Conservation (phyloP, 139 green algal species). For the Coccomyxa sp. region DNA sequence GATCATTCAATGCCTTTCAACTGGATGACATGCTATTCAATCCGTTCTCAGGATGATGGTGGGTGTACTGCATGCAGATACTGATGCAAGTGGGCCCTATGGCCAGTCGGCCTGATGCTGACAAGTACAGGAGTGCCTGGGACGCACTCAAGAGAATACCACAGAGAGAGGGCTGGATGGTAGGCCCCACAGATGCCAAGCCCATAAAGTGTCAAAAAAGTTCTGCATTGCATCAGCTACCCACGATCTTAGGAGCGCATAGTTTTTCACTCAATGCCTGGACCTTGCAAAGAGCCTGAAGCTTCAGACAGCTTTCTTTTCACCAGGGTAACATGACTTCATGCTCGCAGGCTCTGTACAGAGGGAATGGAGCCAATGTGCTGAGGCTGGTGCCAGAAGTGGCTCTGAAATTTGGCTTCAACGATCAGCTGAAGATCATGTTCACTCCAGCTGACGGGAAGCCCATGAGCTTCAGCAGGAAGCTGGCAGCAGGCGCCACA, state of each 20-base stretch:
- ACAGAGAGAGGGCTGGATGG: constrained; percentile 31
- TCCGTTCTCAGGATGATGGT: neutral
- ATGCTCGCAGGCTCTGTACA: constrained; percentile 34
- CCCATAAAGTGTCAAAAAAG: too few species aligned
- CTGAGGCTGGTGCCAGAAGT: constrained; percentile 50
- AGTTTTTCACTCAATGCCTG: too few species aligned
- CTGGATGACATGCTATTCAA: neutral
- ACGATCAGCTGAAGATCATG: constrained; percentile 52
- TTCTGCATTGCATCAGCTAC: too few species aligned
- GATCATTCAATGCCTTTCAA: neutral
- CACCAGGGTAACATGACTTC: neutral
- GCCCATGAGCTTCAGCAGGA: constrained; percentile 37
- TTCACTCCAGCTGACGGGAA: constrained; percentile 47
- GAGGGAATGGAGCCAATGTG: constrained; percentile 65
- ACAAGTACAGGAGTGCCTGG: constrained; percentile 34
- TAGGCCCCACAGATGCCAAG: too few species aligned
- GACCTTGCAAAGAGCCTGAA: neutral
- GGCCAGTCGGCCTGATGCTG: constrained; percentile 9
- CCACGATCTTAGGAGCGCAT: too few species aligned
- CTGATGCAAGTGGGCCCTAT: constrained; percentile 53
- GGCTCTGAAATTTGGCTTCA: constrained; percentile 49
- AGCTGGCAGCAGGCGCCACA: constrained; percentile 45
- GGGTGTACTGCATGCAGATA: constrained; percentile 33
- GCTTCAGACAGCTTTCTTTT: neutral
- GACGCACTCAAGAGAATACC: constrained; percentile 44